Conservation (phyloP, 2,329 filamentous ascomycete genomes). For the Sclerotinia trifoliorum region DNA sequence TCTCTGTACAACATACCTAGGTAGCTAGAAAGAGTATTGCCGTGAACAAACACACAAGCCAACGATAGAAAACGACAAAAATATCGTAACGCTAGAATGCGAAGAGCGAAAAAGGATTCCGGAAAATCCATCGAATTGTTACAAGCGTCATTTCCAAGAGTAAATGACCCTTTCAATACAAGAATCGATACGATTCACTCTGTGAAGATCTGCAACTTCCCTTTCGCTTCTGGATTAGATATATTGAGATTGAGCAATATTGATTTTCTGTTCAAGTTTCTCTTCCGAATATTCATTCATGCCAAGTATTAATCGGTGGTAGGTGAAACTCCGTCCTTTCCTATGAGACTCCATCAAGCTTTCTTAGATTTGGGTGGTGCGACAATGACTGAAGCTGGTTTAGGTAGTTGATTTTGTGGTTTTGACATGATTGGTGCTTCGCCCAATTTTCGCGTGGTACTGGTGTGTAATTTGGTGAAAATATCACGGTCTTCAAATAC, state of each 20-base stretch:
- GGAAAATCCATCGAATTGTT: not conserved
- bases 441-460: conserved; percentile 38
- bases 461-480: conserved; percentile 39
- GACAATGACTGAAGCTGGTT: not conserved
- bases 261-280: not conserved
- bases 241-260: not conserved
- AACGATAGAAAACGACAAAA: not conserved
- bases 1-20: not conserved
- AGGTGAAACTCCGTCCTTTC: not conserved
- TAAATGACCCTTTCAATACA: not conserved
- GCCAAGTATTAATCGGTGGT: not conserved
- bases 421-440: conserved; percentile 33
- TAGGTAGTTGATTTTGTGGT: not conserved
- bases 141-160: not conserved
- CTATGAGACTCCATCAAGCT: not conserved
- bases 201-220: not conserved
- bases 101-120: not conserved
- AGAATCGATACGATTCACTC: not conserved
- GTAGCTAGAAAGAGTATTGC: too few relatives aligned
- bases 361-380: not conserved
- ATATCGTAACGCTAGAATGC: not conserved
- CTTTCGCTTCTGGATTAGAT: not conserved
- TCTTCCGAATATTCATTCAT: not conserved
- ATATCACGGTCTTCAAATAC: conserved; percentile 36
- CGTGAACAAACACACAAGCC: too few relatives aligned